Base-by-base conservation (phyloP, 2,329 filamentous ascomycete genomes). In the Epicoccum sorghinum region DNA sequence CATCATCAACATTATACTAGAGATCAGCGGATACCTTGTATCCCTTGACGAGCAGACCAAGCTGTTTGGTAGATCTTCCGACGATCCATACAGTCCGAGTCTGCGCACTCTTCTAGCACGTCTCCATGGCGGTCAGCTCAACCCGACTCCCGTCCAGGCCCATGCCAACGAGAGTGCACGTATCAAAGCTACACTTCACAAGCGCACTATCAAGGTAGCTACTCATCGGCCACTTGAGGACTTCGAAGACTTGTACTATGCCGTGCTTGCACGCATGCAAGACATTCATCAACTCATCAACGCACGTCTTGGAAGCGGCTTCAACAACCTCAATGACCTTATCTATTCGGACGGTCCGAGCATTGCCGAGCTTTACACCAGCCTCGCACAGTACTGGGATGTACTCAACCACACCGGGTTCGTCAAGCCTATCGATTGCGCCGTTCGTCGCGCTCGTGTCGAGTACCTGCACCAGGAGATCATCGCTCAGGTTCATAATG, bases 151-250 rank as follows among this genome's bases (percentile, higher is more conserved):
- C 4, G 54, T 65, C 3, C 57, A 59, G 10, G 14, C 51, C 7
- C 49, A 58, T 36, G 54, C 60, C 47, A 61, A 58, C 47, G 52
- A 55, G 14, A 44, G 39, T n/a, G 24, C 29, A 5, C 58, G 52
- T 29, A 42, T 57, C 46, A 52, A 54, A n/a, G 25, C 91, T 87
- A 65, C 47, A 10, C 30, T 61, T 83, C 32, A 33, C 85, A 54
- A 72, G 74, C 27, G 88, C 87, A 3, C 86, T 86, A 3, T 84
- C 87, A 59, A 82, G 86, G 8, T 79, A 90, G 4, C 85, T 62
- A 1, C 91, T 86, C 87, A 59, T 0, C 71, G 71, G 13, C 62
- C 66, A 0, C 63, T 73, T 9, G 62, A 65, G 29, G 70, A 73
- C 53, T 73, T 62, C 38, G 68, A 73, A 47, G 68, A 73, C 53